Conservation (phyloP, 176 grass and related monocot genomes). For the Avena eriantha region DNA sequence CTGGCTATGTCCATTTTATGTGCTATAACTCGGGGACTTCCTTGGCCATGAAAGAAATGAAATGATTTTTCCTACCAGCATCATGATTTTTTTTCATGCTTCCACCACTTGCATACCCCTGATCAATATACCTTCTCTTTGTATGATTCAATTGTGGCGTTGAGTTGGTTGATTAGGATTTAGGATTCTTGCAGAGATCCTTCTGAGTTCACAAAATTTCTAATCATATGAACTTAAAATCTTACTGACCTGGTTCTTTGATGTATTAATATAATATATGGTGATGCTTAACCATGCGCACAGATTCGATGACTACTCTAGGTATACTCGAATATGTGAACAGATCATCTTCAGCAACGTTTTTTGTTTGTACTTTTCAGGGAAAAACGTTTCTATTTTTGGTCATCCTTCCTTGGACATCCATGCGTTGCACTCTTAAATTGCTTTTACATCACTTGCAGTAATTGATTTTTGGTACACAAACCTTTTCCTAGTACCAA, state of each 20-base stretch:
- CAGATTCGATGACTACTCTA: not conserved
- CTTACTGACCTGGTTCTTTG: too few relatives aligned
- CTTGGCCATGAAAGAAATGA: slow-evolving; percentile 9
- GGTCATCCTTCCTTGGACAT: not conserved
- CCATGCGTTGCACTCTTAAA: not conserved
- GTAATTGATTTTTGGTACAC: not conserved
- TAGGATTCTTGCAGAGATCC: not conserved
- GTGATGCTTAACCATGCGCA: not conserved
- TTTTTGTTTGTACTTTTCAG: not conserved
- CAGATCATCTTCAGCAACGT: not conserved
- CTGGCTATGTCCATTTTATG: not conserved
- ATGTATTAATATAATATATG: not conserved
- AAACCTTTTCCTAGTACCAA: not conserved
- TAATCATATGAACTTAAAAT: not conserved
- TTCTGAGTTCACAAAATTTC: slow-evolving; percentile 14
- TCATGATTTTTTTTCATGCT: not conserved
- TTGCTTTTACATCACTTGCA: not conserved
- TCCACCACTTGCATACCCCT: not conserved
- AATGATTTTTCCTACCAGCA: not conserved
- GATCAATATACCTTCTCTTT: not conserved
- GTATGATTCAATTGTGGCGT: not conserved
- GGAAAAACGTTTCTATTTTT: not conserved
- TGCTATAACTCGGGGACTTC: not conserved
- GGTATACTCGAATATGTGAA: not conserved
- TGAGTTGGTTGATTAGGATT: slow-evolving; percentile 4